A percentile compares a stretch with the other conserved stretches of the same genome.
Conservation (phyloP, 2,329 filamentous ascomycete species). For the Fusarium veterinarium region DNA sequence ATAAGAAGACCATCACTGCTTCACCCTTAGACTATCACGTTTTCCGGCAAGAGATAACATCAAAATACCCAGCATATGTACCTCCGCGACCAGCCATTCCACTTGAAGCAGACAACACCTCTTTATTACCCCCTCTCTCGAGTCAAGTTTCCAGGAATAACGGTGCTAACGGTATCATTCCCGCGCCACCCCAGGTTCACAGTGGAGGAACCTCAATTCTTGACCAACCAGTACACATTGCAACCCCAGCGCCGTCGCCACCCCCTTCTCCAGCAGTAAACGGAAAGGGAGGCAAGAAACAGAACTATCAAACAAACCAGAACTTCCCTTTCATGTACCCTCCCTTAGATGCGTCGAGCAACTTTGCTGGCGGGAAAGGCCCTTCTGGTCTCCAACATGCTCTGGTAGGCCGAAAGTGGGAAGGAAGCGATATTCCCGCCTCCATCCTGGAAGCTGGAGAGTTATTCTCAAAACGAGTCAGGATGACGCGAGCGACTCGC, state of each 20-base stretch:
- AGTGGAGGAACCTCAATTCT: constrained; percentile 81
- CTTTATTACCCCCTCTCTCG: constrained; percentile 85
- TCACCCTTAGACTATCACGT: constrained; percentile 96
- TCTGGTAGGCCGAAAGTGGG: constrained; percentile 86
- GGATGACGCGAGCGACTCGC: constrained; percentile 89
- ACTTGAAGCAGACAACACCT: constrained; percentile 89
- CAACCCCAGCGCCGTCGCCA: constrained; percentile 95
- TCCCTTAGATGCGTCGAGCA: constrained; percentile 87
- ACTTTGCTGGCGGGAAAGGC: constrained; percentile 90
- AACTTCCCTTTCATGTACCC: constrained; percentile 99
- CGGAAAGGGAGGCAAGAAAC: constrained; percentile 95
- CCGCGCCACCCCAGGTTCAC: constrained; percentile 64
- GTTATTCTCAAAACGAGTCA: constrained; percentile 88
- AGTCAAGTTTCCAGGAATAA: constrained; percentile 75
- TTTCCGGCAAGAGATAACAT: constrained; percentile 96
- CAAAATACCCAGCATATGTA: constrained; percentile 97
- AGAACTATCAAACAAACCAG: constrained; percentile 99
- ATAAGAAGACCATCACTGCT: constrained; percentile 85
- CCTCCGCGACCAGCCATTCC: constrained; percentile 86
- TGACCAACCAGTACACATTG: constrained; percentile 96
- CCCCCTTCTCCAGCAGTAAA: constrained; percentile 89
- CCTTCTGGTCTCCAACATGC: constrained; percentile 81
- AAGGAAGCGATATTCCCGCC: constrained; percentile 91
- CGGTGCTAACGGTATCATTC: constrained; percentile 71
- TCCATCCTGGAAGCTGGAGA: constrained; percentile 96